These are phyloP conservation scores for Solanum hybrid DNA, from an alignment of 305 asterid genomes.

Conservation along the genomic window DNA sequence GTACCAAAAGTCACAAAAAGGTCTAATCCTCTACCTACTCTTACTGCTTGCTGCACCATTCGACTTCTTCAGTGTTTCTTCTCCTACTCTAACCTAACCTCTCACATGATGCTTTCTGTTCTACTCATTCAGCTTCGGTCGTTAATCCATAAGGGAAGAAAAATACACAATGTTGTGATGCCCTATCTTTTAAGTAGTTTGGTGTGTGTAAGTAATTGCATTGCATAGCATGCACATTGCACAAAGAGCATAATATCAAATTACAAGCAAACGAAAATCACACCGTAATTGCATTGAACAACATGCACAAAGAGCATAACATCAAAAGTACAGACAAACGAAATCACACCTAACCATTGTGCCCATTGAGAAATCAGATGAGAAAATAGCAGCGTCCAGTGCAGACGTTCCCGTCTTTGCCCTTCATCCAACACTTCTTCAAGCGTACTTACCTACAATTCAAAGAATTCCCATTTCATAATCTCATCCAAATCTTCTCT, in stretches of 20 bases:
- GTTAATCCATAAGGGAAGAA: neutral
- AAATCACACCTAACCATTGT: constrained; percentile 75
- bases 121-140: neutral
- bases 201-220: neutral
- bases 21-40: neutral
- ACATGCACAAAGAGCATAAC: neutral
- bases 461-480: neutral
- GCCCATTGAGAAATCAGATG: constrained; percentile 90
- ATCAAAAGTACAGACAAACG: neutral
- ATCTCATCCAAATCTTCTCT: neutral
- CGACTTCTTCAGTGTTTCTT: neutral
- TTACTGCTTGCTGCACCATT: neutral
- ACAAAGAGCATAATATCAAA: neutral
- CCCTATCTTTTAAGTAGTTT: neutral
- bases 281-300: constrained; percentile 19
- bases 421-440: constrained; percentile 62
- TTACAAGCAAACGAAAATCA: neutral
- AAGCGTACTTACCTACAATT: constrained; percentile 32
- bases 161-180: neutral
- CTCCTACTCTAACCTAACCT: neutral
- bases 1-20: neutral
- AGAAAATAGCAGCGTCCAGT: constrained; percentile 73
- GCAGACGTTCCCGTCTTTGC: constrained; percentile 44
- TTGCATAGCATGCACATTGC: neutral
- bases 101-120: neutral